Base-by-base conservation (phyloP, 495 filamentous ascomycete genomes). In the Cetradonia linearis region DNA sequence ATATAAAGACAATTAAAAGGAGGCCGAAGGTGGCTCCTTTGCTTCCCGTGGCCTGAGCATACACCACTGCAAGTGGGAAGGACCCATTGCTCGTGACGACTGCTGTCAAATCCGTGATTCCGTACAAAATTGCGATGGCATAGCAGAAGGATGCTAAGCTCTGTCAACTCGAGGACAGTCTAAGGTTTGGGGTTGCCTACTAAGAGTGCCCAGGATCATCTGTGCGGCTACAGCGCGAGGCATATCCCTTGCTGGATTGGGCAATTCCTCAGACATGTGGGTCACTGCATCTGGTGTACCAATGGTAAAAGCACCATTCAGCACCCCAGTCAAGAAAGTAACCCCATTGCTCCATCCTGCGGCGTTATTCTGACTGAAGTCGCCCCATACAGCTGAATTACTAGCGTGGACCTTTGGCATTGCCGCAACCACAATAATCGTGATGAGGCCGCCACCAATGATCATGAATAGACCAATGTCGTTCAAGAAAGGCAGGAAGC, bases 291-390 rank as follows among this genome's bases (percentile, higher is more conserved):
- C 88, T 3, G 88, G 88, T 0, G 89, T 90, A 14, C 90, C 90
- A 37, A 95, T 83, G 20, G 86, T 82, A 68, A 86, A 95, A 11
- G 90, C 88, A 23, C 88, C 90, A 66, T 95, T 94, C 27, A 95
- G 77, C 68, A 93, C 87, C 2, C 90, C 89, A 3, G 83, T 72
- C 16, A 91, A 71, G 64, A 95, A 95, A 14, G 85, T 88, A 20
- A 95, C 81, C 6, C 87, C 89, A 58, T 83, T 73, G 54, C 76
- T 80, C 74, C 85, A 92, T 0, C 85, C 85, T 6, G 84, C 86
- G n/a, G 74, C 63, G 57, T 88, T 88, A 11, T 61, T 61, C 23
- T 61, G 50, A 30, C 52, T 55, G 23, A 61, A 61, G 52, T 62
- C 61, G 27, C 64, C 69, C 84, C 84, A 86, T 1, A 87, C 84